A percentile compares a stretch with the other conserved stretches of the same genome.
Conservation (phyloP, 202 grass and related monocot genomes). For the Musa balbisiana region DNA sequence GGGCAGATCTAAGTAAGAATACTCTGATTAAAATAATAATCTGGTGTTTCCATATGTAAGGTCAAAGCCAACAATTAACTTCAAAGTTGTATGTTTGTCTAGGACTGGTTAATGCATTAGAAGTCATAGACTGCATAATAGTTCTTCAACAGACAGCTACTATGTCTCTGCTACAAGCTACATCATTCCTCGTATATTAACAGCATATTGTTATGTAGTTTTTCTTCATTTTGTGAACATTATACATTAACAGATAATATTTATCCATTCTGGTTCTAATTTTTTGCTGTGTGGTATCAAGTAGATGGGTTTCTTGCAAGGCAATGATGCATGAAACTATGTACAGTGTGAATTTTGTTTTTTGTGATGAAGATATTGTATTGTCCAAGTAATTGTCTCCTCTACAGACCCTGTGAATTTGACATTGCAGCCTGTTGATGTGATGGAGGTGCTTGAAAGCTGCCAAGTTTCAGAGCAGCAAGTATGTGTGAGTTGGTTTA, state of each 20-base stretch:
- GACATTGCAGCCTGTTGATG: slow-evolving; percentile 48
- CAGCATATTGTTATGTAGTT: not conserved
- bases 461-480: slow-evolving; percentile 40
- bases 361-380: too few species aligned
- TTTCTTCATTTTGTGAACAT: not conserved
- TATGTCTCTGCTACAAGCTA: not conserved
- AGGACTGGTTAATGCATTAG: not conserved
- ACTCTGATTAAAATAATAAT: too few species aligned
- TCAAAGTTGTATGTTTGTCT: not conserved
- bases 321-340: not conserved
- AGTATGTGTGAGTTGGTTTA: slow-evolving; percentile 53
- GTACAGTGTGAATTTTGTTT: too few species aligned
- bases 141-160: not conserved
- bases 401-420: not conserved
- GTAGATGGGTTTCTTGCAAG: not conserved
- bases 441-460: slow-evolving; percentile 38
- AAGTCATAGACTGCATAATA: not conserved
- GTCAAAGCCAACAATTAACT: too few species aligned
- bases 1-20: too few species aligned
- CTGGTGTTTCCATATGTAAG: too few species aligned
- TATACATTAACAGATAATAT: not conserved
- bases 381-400: not conserved
- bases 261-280: not conserved
- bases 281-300: not conserved
- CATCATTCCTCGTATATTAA: not conserved